Evolutionary conservation across 257 asterid genomes (phyloP).

Genomic region (Eustoma russellianum): DNA sequence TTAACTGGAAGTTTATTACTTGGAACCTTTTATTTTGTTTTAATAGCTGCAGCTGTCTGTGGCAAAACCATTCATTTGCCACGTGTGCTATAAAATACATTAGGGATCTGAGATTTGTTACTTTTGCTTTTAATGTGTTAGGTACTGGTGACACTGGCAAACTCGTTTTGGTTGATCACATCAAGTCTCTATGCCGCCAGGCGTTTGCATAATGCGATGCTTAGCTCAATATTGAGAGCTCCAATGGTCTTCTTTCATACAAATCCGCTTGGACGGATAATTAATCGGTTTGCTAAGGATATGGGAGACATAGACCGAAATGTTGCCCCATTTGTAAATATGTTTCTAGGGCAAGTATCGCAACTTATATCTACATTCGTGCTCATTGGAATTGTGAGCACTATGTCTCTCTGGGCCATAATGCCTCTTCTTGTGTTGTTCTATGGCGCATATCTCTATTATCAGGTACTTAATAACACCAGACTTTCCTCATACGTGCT

Average conservation of each 20-base stretch:
- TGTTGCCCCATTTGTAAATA: constrained; percentile 64
- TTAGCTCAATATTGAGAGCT: constrained; percentile 56
- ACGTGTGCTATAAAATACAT: too few relatives aligned
- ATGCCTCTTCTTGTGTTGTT: constrained; percentile 84
- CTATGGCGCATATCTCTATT: constrained; percentile 69
- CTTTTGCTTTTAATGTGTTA: constrained; percentile 13
- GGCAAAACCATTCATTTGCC: too few relatives aligned
- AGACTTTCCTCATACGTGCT: not conserved
- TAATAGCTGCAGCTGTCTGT: not conserved
- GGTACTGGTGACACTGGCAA: constrained; percentile 68
- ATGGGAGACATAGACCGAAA: constrained; percentile 74
- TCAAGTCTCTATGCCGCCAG: constrained; percentile 69
- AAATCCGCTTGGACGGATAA: constrained; percentile 71
- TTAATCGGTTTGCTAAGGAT: constrained; percentile 87
- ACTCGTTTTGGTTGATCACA: constrained; percentile 70
- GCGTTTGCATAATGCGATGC: constrained; percentile 69
- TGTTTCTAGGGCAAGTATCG: constrained; percentile 53
- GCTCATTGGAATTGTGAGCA: constrained; percentile 82
- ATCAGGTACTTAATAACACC: constrained; percentile 45
- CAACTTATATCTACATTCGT: constrained; percentile 84
- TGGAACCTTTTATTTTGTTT: not conserved
- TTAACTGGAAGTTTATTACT: too few relatives aligned
- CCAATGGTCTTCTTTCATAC: constrained; percentile 90
- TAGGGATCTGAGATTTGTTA: too few relatives aligned
- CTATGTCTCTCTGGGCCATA: constrained; percentile 87